Evolutionary conservation across 73 alveolate species (phyloP), one percentile per base, ranked within the genome.

Genomic region (Halteria grandinella): DNA sequence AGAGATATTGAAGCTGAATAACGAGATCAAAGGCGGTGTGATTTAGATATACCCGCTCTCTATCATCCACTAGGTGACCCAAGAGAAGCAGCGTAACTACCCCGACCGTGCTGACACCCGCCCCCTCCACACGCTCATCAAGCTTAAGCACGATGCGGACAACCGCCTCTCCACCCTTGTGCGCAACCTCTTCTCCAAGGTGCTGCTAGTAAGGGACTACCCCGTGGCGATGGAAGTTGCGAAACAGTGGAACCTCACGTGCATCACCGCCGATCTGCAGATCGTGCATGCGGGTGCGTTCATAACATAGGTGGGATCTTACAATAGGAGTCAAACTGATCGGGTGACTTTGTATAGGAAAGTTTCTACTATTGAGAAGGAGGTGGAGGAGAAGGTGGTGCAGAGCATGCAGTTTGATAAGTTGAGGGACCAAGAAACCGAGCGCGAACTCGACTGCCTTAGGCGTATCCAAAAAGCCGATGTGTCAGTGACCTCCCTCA

Each of bases 211-310:
- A 20, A 78, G 89, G 75, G 87, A 77, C 64, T 87, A 77, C 63
- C 89, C 71, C 36, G 80, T 80, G 6, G 99, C 96, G 8, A 85
- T 88, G 89, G 74, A 87, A 50, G 76, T 80, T 33, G 97, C 99
- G 11, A 93, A 91, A 75, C 90, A 89, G 31, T 89, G 80, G 51
- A 92, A 89, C 70, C 74, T 94, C 25, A 91, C 95, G 31, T 91
- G 97, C 59, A 92, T 94, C 41, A 94, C 99, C 11, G 74, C 95
- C 45, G 97, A 94, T 20, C 75, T 87, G 50, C 91, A 90, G 60
- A 82, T 94, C 11, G 92, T 94, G 33, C 71, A 90, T 69, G 94
- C 96, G 20, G 99, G 99, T 0, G 99, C 94, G 23, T 90, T 77
- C 76, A 75, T 91, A 50, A 87, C 97, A 8, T 83, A 89, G 59